Evolutionary conservation across 1,284 basidiomycete species (phyloP).

Genomic region (Melampsora larici-populina): DNA sequence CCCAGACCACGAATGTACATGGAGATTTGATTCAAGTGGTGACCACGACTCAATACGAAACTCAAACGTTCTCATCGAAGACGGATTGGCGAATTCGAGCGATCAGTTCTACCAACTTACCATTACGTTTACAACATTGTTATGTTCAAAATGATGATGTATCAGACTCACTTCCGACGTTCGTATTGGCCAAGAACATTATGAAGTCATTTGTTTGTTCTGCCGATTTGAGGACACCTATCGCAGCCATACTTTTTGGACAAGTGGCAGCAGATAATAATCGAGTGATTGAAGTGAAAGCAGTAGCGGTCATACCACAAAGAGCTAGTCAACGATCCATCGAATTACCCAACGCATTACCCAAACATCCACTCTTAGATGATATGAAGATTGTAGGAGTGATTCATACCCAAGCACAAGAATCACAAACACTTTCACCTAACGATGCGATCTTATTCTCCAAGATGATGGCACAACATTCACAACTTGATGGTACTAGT

Average conservation of each 20-base stretch:
- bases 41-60: conserved; percentile 97
- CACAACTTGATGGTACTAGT: conserved; percentile 87
- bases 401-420: conserved; percentile 55
- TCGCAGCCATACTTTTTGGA: conserved; percentile 91
- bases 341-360: conserved; percentile 72
- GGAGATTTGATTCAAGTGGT: conserved; percentile 95
- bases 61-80: conserved; percentile 95
- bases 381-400: conserved; percentile 57
- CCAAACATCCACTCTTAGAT: conserved; percentile 55
- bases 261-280: conserved; percentile 90
- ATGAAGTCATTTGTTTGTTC: conserved; percentile 90
- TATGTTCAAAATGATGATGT: conserved; percentile 99
- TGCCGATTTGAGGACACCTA: conserved; percentile 91
- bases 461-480: conserved; percentile 91
- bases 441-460: conserved; percentile 93
- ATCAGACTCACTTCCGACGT: conserved; percentile 94
- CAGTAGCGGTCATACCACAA: conserved; percentile 91
- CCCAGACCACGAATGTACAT: conserved; percentile 94
- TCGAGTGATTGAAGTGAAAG: conserved; percentile 98
- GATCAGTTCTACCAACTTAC: conserved; percentile 90
- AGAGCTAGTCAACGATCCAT: conserved; percentile 79
- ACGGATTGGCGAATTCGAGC: conserved; percentile 88
- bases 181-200: conserved; percentile 96
- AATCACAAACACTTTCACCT: conserved; percentile 66
- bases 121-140: conserved; percentile 93